Base-by-base conservation (phyloP, 345 rosid genomes). In the Gossypium arboreum region DNA sequence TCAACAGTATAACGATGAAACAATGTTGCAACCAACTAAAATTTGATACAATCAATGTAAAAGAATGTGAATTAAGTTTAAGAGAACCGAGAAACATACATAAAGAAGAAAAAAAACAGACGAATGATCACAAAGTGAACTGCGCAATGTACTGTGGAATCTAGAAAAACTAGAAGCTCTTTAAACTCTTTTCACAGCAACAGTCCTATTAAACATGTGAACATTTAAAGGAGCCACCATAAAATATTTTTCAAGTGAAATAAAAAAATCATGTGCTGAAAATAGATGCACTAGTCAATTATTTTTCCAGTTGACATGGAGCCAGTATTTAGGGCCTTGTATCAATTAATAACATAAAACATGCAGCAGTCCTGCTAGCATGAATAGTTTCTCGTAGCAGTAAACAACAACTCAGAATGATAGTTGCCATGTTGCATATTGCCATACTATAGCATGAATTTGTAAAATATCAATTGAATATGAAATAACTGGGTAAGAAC, bases 1-100 rank as follows among this genome's bases (percentile, higher is more conserved):
- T 62, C 73, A 78, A 65, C 25, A 68, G 18, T 48, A 58, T 22
- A 41, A 18, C 22, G 17, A 58, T 48, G 43, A 75, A 52, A 70
- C 27, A 29, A 52, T 16, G 47, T 70, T 22, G 20, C 34, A 18
- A 15, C 66, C 56, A 70, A 67, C 27, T 50, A 27, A 63, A 50
- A 18, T 3, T 41, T 54, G 61, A 59, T 45, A 52, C 77, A 58
- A 68, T 17, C 57, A 44, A 52, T 10, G 3, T 10, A 72, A 50
- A 71, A 71, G 41, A 64, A 50, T 48, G 44, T 61, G 50, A 73
- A 11, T 44, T 11, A 51, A 69, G 48, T 9, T 27, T 60, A 70
- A 72, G 57, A 75, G 68, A 72, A 73, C 65, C 20, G 60, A 20
- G 15, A 72, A 51, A 50, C 15, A 13, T 12, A n/a, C 52, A 57